phyloP scores from a whole-genome alignment of 139 green algal species.

The Spirogloea muscicola region DNA sequence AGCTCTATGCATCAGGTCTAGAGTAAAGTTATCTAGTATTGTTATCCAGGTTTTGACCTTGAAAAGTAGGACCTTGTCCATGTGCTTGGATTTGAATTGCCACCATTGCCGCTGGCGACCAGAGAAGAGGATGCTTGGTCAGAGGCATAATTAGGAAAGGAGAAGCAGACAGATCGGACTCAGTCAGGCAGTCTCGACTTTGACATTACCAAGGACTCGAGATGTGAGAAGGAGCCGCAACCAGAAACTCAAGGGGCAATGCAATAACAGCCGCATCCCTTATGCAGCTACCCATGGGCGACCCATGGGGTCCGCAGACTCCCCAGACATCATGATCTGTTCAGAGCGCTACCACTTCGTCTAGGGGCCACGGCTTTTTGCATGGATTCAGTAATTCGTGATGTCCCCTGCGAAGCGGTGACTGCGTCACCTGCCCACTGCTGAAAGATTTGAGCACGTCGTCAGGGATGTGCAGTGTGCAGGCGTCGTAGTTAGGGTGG shows the following conservation, averaged over 20 bases:
- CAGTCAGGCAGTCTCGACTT: too few relatives aligned
- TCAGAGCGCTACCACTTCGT: too few relatives aligned
- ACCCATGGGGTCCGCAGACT: background rate
- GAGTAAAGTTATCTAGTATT: background rate
- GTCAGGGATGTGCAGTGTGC: slow-evolving; percentile 6
- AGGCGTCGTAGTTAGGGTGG: slow-evolving; percentile 8
- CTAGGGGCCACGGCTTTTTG: background rate
- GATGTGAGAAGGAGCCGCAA: background rate
- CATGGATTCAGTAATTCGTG: background rate
- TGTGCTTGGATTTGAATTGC: slow-evolving; percentile 86
- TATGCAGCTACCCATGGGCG: background rate
- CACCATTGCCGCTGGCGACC: slow-evolving; percentile 92
- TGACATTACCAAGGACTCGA: too few relatives aligned
- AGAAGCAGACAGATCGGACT: too few relatives aligned
- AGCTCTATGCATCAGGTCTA: background rate
- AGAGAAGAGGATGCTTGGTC: slow-evolving; percentile 12
- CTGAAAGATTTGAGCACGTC: background rate
- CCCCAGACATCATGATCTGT: background rate
- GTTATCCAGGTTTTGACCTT: slow-evolving; percentile 33
- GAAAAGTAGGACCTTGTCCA: slow-evolving; percentile 66
- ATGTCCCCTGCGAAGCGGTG: background rate
- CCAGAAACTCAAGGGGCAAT: background rate
- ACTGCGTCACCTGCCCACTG: slow-evolving; percentile 5
- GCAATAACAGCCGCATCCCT: background rate
- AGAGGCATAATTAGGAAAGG: background rate